These are phyloP conservation scores for Nicotiana sylvestris DNA, from an alignment of 257 asterid genomes.

Conservation along the genomic window DNA sequence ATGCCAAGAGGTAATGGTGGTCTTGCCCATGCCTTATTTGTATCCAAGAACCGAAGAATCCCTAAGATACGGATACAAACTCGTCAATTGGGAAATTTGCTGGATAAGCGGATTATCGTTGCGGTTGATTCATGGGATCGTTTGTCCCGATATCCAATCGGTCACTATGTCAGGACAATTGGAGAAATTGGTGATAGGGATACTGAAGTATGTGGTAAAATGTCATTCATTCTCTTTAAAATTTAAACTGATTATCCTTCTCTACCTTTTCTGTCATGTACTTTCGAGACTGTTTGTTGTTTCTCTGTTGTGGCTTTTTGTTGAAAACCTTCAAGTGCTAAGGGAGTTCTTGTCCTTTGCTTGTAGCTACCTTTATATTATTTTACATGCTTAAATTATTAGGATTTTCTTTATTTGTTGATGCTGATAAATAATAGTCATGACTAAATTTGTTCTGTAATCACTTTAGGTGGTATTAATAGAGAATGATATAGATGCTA, in stretches of 20 bases:
- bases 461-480: slow-evolving; percentile 77
- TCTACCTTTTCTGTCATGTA: background rate
- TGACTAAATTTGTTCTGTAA: background rate
- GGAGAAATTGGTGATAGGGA: slow-evolving; percentile 95
- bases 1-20: slow-evolving; percentile 96
- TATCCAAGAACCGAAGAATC: slow-evolving; percentile 79
- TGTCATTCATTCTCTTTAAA: slow-evolving; percentile 8
- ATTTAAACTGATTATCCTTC: background rate
- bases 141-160: slow-evolving; percentile 83
- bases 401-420: background rate
- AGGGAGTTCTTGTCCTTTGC: background rate
- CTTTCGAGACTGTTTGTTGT: background rate
- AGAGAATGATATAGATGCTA: slow-evolving; percentile 91
- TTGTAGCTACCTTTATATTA: background rate
- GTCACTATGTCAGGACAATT: slow-evolving; percentile 90
- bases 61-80: slow-evolving; percentile 96
- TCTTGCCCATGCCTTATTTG: slow-evolving; percentile 80
- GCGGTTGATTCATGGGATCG: slow-evolving; percentile 97
- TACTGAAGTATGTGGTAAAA: slow-evolving; percentile 60
- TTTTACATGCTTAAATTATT: background rate
- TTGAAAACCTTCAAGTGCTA: slow-evolving; percentile 7
- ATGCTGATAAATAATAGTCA: background rate
- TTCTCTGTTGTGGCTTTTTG: background rate
- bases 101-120: slow-evolving; percentile 87
- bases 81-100: slow-evolving; percentile 87